Base-by-base conservation (phyloP, 106 monocot genomes). In the Narthecium ossifragum region DNA sequence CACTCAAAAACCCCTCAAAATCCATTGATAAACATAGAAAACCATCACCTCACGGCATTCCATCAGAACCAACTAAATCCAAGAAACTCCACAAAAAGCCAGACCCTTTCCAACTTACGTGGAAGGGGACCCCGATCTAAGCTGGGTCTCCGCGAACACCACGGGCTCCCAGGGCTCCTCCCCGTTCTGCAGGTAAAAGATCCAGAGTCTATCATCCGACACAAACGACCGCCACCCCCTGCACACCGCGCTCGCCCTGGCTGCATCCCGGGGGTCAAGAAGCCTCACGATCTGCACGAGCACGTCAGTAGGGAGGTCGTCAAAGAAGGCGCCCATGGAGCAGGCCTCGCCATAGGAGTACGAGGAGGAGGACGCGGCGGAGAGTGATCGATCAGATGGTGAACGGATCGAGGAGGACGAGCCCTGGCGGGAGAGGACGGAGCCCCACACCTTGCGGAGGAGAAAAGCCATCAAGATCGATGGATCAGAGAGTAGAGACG, bases 141-240 rank as follows among this genome's bases (percentile, higher is more conserved):
- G 55, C 32, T 83, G 74, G 32, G 79, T 83, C 89, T 94, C 93
- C 1, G 93, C 70, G 34, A 94, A 94, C 25, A 72, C 64, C 26
- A 83, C 69, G 10, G 61, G 62, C 50, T 94, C 85, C 80, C 85
- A 86, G 15, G 70, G 53, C 25, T 89, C 89, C 66, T 52, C 80
- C 55, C 82, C 85, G 17, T 68, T 70, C 70, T 75, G 73, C 3
- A 89, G 73, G 64, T 85, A 89, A 46, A 68, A 82, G 32, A 78
- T 51, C 93, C 93, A 94, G n/a, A 94, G 75, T 74, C 39, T 57
- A 49, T 94, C 80, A 17, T 94, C 93, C 10, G 88, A 66, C 2
- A 63, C 85, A 63, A 89, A 38, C 20, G 55, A 15, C 34, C 55
- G 58, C 82, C 85, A 94, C 5, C 66, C 59, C 53, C 55, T 67